phyloP scores from a whole-genome alignment of 345 rosid genomes.

The Hibiscus syriacus region DNA sequence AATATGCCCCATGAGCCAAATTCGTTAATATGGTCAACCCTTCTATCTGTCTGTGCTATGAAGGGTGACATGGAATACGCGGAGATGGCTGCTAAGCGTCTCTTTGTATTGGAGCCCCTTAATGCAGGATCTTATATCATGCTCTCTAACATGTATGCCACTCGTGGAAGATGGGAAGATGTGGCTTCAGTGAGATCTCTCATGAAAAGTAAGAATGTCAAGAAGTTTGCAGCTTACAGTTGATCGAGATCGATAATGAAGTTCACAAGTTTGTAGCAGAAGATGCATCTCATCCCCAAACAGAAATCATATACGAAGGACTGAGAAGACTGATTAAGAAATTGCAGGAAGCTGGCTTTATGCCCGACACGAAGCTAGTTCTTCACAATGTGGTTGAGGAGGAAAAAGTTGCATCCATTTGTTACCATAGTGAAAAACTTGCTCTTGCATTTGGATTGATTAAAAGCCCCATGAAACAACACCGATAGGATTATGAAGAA shows the following conservation, averaged over 20 bases:
- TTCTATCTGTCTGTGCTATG: constrained; percentile 37
- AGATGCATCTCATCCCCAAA: constrained; percentile 48
- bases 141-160: constrained; percentile 56
- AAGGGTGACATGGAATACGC: constrained; percentile 37
- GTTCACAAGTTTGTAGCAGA: constrained; percentile 52
- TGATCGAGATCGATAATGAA: constrained; percentile 42
- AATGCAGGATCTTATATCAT: constrained; percentile 51
- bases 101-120: constrained; percentile 43
- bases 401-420: constrained; percentile 44
- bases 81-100: constrained; percentile 43
- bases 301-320: constrained; percentile 32
- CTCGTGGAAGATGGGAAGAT: constrained; percentile 51
- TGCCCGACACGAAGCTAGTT: constrained; percentile 34
- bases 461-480: constrained; percentile 22
- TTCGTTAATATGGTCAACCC: constrained; percentile 42
- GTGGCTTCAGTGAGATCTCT: constrained; percentile 44
- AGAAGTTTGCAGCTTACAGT: constrained; percentile 54
- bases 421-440: constrained; percentile 57
- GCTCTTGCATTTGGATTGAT: constrained; percentile 52
- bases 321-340: constrained; percentile 31
- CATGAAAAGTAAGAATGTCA: constrained; percentile 47
- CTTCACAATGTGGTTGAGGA: constrained; percentile 45
- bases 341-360: constrained; percentile 39
- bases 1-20: constrained; percentile 41
- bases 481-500: constrained; percentile 55